These are phyloP conservation scores for Phytophthora macrochlamydospora DNA, from an alignment of 352 stramenopile genomes.

Conservation along the genomic window DNA sequence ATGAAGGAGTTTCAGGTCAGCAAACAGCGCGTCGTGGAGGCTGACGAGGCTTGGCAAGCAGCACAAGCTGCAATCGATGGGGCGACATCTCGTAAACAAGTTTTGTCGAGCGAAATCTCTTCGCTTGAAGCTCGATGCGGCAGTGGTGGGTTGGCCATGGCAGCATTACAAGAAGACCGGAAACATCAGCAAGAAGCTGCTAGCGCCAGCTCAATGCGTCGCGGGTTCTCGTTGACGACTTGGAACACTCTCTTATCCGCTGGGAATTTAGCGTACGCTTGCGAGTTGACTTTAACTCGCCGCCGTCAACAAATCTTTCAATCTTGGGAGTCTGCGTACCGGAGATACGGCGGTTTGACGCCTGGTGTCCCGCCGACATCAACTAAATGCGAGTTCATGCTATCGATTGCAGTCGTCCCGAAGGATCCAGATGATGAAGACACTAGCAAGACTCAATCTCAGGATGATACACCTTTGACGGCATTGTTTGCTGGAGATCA, in stretches of 20 bases:
- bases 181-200: conserved; percentile 24
- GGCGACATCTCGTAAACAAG: conserved; percentile 29
- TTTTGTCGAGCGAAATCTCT: conserved; percentile 38
- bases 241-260: conserved; percentile 67
- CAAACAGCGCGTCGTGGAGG: conserved; percentile 59
- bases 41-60: conserved; percentile 41
- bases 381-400: conserved; percentile 23
- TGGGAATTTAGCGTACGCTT: conserved; percentile 43
- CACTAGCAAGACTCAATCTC: not conserved
- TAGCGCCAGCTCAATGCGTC: conserved; percentile 21
- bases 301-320: conserved; percentile 15
- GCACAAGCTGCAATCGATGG: conserved; percentile 33
- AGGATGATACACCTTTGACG: conserved; percentile 15
- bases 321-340: conserved; percentile 29
- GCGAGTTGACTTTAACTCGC: conserved; percentile 14
- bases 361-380: conserved; percentile 30
- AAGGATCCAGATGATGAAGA: conserved; percentile 6
- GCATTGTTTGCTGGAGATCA: conserved; percentile 22
- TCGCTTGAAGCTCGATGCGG: conserved; percentile 29
- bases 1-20: conserved; percentile 75
- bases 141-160: conserved; percentile 38
- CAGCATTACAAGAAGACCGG: conserved; percentile 44
- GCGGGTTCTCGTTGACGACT: conserved; percentile 30
- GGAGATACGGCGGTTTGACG: conserved; percentile 21
- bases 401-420: conserved; percentile 27